A percentile compares a stretch with the other conserved stretches of the same genome.
Evolutionary conservation across 768 basidiomycete genomes (phyloP).

Genomic region (Boletus pseudopeckii): DNA sequence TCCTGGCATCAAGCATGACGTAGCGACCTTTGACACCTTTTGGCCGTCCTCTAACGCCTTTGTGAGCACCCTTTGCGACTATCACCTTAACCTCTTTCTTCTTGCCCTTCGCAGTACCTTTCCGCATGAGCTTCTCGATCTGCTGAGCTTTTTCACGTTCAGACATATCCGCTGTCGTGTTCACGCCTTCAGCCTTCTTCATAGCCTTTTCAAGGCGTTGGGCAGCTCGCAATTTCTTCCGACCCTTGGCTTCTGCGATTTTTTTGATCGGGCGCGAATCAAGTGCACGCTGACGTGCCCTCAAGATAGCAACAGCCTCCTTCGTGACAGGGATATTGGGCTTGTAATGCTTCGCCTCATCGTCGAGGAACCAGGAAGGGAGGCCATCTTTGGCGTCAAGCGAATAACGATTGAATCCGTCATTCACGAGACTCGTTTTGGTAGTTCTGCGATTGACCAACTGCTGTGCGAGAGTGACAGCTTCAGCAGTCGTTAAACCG

Average conservation of each 20-base stretch:
- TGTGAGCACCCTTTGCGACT: constrained; percentile 88
- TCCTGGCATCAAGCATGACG: constrained; percentile 89
- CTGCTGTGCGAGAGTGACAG: constrained; percentile 86
- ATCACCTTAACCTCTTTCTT: constrained; percentile 82
- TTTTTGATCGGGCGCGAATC: constrained; percentile 99
- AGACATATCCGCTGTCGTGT: constrained; percentile 83
- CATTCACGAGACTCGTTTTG: constrained; percentile 83
- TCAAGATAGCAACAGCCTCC: constrained; percentile 82
- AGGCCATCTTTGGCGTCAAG: constrained; percentile 89
- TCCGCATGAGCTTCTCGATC: constrained; percentile 89
- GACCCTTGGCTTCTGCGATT: constrained; percentile 95
- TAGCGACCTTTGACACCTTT: constrained; percentile 96
- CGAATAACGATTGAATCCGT: constrained; percentile 94
- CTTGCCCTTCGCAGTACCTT: constrained; percentile 66
- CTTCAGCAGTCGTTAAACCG: constrained; percentile 84
- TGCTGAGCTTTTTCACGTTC: constrained; percentile 93
- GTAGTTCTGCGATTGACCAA: constrained; percentile 90
- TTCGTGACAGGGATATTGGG: constrained; percentile 95
- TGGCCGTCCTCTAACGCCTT: constrained; percentile 87
- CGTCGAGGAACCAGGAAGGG: constrained; percentile 96
- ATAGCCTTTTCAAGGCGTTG: constrained; percentile 86
- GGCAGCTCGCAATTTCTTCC: constrained; percentile 89
- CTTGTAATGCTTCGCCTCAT: constrained; percentile 91
- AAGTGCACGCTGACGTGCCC: constrained; percentile 87
- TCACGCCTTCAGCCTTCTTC: constrained; percentile 95